Percentiles rank a stretch among this genome's conserved stretches.
These are phyloP conservation scores for Moesziomyces antarcticus DNA, from an alignment of 1,284 basidiomycete genomes.

Conservation along the genomic window DNA sequence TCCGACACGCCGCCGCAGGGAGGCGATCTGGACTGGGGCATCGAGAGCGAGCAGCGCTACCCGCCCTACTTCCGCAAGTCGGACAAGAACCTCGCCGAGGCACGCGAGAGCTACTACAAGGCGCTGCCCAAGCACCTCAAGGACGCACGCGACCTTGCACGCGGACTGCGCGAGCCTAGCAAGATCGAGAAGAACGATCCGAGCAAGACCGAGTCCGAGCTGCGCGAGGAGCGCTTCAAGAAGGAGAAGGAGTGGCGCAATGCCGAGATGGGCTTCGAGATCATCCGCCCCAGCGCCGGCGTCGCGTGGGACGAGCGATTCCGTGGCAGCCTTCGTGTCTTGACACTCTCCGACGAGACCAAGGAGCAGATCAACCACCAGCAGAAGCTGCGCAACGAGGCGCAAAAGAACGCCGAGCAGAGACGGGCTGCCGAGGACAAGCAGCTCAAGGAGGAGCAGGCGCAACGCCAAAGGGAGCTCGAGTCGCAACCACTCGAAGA, in stretches of 20 bases:
- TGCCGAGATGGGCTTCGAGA: slow-evolving; percentile 80
- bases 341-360: slow-evolving; percentile 42
- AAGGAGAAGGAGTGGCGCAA: slow-evolving; percentile 87
- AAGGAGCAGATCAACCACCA: slow-evolving; percentile 29
- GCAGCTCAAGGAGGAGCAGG: slow-evolving; percentile 24
- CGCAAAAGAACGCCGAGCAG: slow-evolving; percentile 14
- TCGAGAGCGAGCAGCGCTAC: slow-evolving; percentile 77
- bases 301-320: slow-evolving; percentile 84
- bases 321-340: slow-evolving; percentile 74
- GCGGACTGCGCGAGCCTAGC: slow-evolving; percentile 82
- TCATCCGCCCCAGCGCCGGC: slow-evolving; percentile 75
- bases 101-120: slow-evolving; percentile 82
- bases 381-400: slow-evolving; percentile 26
- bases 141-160: slow-evolving; percentile 79
- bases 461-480: slow-evolving; percentile 27
- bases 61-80: slow-evolving; percentile 75
- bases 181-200: slow-evolving; percentile 84
- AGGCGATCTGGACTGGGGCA: slow-evolving; percentile 80
- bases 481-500: slow-evolving; percentile 41
- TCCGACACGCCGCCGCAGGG: slow-evolving; percentile 54
- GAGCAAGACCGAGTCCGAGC: slow-evolving; percentile 85
- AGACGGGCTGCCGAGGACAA: slow-evolving; percentile 16
- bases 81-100: slow-evolving; percentile 76
- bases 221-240: slow-evolving; percentile 72
- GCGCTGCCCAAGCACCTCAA: slow-evolving; percentile 77